A percentile compares a stretch with the other conserved stretches of the same genome.
Conservation (phyloP, 768 basidiomycete genomes). For the Obba rivulosa region DNA sequence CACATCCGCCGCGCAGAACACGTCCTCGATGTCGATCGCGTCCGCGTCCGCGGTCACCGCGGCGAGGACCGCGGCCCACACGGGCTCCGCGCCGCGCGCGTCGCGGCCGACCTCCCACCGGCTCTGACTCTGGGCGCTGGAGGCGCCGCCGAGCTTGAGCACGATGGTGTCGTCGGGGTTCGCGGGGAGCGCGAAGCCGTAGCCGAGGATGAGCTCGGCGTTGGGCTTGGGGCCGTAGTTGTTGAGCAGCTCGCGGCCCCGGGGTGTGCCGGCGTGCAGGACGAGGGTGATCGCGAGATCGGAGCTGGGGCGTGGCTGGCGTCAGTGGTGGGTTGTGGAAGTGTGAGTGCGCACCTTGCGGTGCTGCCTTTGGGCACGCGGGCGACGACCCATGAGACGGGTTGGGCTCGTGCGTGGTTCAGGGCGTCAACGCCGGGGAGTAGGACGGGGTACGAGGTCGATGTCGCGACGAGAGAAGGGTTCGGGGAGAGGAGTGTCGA, state of each 20-base stretch:
- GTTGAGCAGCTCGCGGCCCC: constrained; percentile 67
- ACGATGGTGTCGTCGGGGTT: constrained; percentile 88
- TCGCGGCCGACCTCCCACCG: constrained; percentile 63
- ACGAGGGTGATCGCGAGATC: constrained; percentile 56
- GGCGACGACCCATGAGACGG: constrained; percentile 77
- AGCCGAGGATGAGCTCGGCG: constrained; percentile 84
- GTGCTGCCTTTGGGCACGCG: neutral
- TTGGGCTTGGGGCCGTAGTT: constrained; percentile 94
- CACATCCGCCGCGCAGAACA: constrained; percentile 62
- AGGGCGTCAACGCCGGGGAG: constrained; percentile 84
- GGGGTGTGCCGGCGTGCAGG: constrained; percentile 36
- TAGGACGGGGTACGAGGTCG: constrained; percentile 66
- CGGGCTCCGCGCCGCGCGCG: constrained; percentile 45
- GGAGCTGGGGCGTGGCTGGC: neutral
- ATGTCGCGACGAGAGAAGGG: constrained; percentile 46
- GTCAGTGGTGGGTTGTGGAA: too few species aligned
- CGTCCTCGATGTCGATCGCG: constrained; percentile 40
- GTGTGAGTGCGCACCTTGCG: neutral
- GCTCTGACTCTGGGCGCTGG: constrained; percentile 2
- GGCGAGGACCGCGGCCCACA: constrained; percentile 53
- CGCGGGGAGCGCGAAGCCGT: constrained; percentile 75
- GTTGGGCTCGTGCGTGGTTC: constrained; percentile 77
- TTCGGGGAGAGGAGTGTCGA: constrained; percentile 65
- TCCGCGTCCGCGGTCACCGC: constrained; percentile 25
- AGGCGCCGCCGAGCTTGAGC: constrained; percentile 63